Evolutionary conservation across 1,284 basidiomycete species (phyloP), one percentile per base, ranked within the genome.

Genomic region (Leccinum brunneo-olivaceum): DNA sequence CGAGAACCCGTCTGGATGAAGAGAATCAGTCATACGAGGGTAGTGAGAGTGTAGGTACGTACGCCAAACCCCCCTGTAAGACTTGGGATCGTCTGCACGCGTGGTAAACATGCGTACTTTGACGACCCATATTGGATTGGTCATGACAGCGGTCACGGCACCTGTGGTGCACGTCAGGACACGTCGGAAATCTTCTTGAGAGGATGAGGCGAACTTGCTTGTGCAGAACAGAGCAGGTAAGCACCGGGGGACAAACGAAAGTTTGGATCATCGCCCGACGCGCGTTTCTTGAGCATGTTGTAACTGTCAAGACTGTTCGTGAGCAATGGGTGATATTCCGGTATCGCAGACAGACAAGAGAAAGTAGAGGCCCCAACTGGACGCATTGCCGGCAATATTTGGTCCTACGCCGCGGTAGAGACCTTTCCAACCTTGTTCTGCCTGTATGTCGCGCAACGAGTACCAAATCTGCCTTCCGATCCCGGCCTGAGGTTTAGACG

Each of bases 91-190:
- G 45, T 77, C 73, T 19, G 75, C 63, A 5, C 68, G 71, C 0
- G 90, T 90, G 2, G 93, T 93, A 59, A 98, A 98, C 82, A 98
- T 95, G 48, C 95, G 81, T 6, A 97, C 95, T 70, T 97, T 92
- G 49, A 99, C 88, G 10, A 98, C 90, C 95, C 95, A 99, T 55
- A 98, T 83, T 0, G 96, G 96, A 65, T 99, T 99, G 7, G 96
- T 98, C 63, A 97, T 77, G 50, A 98, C 73, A 0, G 95, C 93
- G 2, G 94, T 97, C 24, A 85, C 81, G 6, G 93, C 89, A 66
- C 91, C 91, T 94, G 60, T 36, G 7, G 14, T n/a, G 16, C 11
- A 18, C 30, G 39, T 58, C 29, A 62, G 49, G 12, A 49, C 38
- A 20, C 6, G 40, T 19, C 10, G 28, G 34, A 41, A 9, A 28